Percentiles rank a stretch among this genome's conserved stretches.
These are phyloP conservation scores for Rugosomyces carneus DNA, from an alignment of 1,284 basidiomycete genomes.

Conservation along the genomic window DNA sequence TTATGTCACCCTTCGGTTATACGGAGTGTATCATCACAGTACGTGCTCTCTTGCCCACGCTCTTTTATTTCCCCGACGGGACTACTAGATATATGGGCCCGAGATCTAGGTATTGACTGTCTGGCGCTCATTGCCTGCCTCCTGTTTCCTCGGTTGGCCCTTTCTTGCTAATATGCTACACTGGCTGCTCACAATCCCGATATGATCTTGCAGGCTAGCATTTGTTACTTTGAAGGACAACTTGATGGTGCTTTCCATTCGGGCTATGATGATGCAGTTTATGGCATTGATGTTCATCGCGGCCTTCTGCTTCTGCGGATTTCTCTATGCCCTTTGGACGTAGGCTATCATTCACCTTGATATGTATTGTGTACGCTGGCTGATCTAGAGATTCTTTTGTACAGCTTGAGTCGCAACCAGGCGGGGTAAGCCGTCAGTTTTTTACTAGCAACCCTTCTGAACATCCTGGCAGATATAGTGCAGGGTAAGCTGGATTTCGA, in stretches of 20 bases:
- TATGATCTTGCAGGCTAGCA: slow-evolving; percentile 47
- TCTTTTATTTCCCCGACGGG: slow-evolving; percentile 2
- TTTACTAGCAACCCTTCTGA: not conserved
- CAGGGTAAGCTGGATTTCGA: slow-evolving; percentile 28
- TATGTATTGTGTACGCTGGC: not conserved
- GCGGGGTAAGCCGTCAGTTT: slow-evolving; percentile 36
- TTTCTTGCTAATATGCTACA: not conserved
- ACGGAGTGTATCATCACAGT: slow-evolving; percentile 66
- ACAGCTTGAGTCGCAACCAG: slow-evolving; percentile 54
- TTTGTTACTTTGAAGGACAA: slow-evolving; percentile 88
- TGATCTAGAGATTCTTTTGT: not conserved
- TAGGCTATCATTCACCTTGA: slow-evolving; percentile 34
- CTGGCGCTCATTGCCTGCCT: slow-evolving; percentile 78
- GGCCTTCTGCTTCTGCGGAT: slow-evolving; percentile 84
- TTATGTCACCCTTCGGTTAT: slow-evolving; percentile 67
- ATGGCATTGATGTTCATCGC: slow-evolving; percentile 80
- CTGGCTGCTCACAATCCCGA: not conserved
- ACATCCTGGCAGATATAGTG: slow-evolving; percentile 33
- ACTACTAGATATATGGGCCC: slow-evolving; percentile 50
- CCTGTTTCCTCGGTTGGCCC: slow-evolving; percentile 73
- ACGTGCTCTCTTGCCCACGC: not conserved
- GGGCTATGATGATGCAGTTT: slow-evolving; percentile 81
- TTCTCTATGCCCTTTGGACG: slow-evolving; percentile 89
- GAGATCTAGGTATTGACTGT: slow-evolving; percentile 61
- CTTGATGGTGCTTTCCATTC: slow-evolving; percentile 72